phyloP scores from a whole-genome alignment of 2,329 filamentous ascomycete genomes.

The Fusarium pilosicola region DNA sequence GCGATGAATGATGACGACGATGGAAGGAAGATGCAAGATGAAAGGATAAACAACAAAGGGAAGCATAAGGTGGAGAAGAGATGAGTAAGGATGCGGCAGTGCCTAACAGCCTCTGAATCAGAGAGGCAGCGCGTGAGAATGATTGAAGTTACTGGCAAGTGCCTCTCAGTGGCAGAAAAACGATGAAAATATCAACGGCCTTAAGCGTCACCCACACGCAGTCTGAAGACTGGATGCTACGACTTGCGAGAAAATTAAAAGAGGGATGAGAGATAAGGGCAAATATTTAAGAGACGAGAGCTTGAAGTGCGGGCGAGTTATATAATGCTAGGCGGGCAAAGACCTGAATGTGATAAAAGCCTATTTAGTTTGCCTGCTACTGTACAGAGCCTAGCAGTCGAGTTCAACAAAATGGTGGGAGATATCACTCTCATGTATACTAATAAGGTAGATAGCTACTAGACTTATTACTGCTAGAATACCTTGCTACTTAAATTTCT shows the following conservation, averaged over 20 bases:
- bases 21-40: not conserved
- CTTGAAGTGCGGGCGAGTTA: not conserved
- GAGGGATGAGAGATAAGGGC: not conserved
- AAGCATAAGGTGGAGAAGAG: not conserved
- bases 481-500: not conserved
- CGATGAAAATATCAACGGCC: not conserved
- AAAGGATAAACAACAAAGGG: not conserved
- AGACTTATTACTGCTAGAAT: not conserved
- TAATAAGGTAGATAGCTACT: not conserved
- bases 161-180: not conserved
- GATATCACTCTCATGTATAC: not conserved
- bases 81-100: not conserved
- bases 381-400: not conserved
- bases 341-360: not conserved
- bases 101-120: not conserved
- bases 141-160: not conserved
- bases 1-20: not conserved
- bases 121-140: not conserved
- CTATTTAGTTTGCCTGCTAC: not conserved
- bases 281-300: not conserved
- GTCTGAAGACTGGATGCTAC: not conserved
- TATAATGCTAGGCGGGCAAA: not conserved
- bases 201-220: not conserved
- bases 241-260: not conserved
- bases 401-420: not conserved